A percentile compares a stretch with the other conserved stretches of the same genome.
Conservation (phyloP, 2,329 filamentous ascomycete species). For the Diaporthe vaccinii region DNA sequence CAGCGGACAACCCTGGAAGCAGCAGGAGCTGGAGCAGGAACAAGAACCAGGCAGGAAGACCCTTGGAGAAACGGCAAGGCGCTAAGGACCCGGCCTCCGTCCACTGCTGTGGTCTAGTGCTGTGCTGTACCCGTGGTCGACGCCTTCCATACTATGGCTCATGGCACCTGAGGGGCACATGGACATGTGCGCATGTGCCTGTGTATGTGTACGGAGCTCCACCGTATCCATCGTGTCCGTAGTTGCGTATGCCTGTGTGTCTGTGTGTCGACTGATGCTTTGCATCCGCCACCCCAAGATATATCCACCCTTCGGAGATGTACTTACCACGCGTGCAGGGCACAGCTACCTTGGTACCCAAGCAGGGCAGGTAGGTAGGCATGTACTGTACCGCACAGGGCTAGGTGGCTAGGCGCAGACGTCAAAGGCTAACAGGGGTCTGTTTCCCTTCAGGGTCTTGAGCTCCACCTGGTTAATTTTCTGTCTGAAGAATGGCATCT, state of each 20-base stretch:
- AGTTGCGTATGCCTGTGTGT: neutral
- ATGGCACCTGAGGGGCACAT: neutral
- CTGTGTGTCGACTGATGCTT: conserved; percentile 25
- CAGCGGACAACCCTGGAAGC: conserved; percentile 11
- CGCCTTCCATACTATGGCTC: neutral
- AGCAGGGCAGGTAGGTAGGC: neutral
- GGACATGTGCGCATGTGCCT: neutral
- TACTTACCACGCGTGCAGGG: neutral
- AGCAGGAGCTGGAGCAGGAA: neutral
- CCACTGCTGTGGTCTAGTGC: neutral
- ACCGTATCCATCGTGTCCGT: neutral
- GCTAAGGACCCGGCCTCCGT: neutral
- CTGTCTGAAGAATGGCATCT: neutral
- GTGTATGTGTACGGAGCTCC: neutral
- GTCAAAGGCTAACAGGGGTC: conserved; percentile 8
- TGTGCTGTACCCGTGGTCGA: conserved; percentile 3
- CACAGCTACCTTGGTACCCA: neutral
- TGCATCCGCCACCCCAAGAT: conserved; percentile 1
- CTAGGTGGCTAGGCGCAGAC: conserved; percentile 1
- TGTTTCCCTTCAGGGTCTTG: neutral
- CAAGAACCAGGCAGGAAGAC: conserved; percentile 1
- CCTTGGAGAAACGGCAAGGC: conserved; percentile 19
- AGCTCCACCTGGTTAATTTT: conserved; percentile 6
- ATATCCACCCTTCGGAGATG: neutral
- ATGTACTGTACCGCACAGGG: neutral